Base-by-base conservation (phyloP, 208 protist genomes). In the Herpetomonas muscarum region DNA sequence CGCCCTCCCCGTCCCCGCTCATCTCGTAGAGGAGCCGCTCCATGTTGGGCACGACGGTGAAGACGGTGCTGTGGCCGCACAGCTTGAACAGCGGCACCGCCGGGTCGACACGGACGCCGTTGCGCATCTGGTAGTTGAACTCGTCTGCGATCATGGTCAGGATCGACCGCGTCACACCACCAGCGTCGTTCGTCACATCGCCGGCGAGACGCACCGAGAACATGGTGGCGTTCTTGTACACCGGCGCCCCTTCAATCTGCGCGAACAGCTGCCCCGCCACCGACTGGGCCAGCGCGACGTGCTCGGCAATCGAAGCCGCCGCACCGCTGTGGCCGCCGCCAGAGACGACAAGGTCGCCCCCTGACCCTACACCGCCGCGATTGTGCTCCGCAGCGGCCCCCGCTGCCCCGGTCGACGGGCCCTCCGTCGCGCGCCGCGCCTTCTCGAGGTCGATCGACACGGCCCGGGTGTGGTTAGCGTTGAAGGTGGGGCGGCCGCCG, bases 131-230 rank as follows among this genome's bases (percentile, higher is more conserved):
- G 59, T 83, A 95, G 39, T 66, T 89, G 34, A 95, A 55, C 67
- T 95, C 88, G 54, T 95, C 85, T 41, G 76, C 78, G 37, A 95
- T 81, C 71, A 88, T 89, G 41, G 85, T 85, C 46, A 95, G 70
- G 5, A 95, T 62, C 3, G 83, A 81, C 42, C 88, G 88, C 19
- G 88, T 91, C 5, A 95, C 88, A 17, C 88, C 88, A 30, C 88
- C 88, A 1, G 78, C 88, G 67, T 95, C 88, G 10, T 71, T 72
- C 1, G 65, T 70, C 5, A 89, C 74, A 22, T 85, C 73, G 49
- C 68, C 77, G 15, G 68, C 52, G 7, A 95, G 73, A 26, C 70
- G 66, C 52, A 92, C 80, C 1, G 73, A 61, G 68, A 95, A 95
- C 81, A 95, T 93, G 30, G 79, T 70, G 15, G 79, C 63, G 34